Evolutionary conservation across 1,284 basidiomycete genomes (phyloP), one percentile per base, ranked within the genome.

Genomic region (Ustilago esculenta): DNA sequence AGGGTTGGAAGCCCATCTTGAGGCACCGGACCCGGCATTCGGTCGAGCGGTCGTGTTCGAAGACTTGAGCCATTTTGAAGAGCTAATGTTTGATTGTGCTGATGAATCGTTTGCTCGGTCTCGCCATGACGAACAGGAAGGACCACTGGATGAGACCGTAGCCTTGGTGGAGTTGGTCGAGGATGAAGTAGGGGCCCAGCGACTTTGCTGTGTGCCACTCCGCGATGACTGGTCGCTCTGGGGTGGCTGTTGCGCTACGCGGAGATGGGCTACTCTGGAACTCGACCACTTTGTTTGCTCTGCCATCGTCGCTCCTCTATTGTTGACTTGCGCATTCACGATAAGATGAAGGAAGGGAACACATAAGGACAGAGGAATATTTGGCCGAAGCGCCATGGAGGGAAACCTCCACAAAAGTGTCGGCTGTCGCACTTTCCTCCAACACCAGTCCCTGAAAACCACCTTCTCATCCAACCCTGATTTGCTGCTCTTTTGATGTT

Each of bases 1-100:
- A n/a, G n/a, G n/a, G n/a, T n/a, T n/a, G n/a, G n/a, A n/a, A n/a
- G 55, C 47, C 55, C 55, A 58, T 41, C 43, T 50, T 36, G 55
- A 58, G 1, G 23, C 36, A 14, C 42, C 17, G 10, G 48, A 46
- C n/a, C 54, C 54, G 3, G n/a, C n/a, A n/a, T n/a, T n/a, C n/a
- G n/a, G n/a, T n/a, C n/a, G n/a, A n/a, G n/a, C n/a, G n/a, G n/a
- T n/a, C n/a, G n/a, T n/a, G n/a, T n/a, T n/a, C n/a, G n/a, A n/a
- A n/a, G n/a, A n/a, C n/a, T n/a, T n/a, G n/a, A n/a, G n/a, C n/a
- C n/a, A n/a, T n/a, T n/a, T n/a, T n/a, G n/a, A n/a, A n/a, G n/a
- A n/a, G n/a, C n/a, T n/a, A n/a, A n/a, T n/a, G n/a, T n/a, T n/a
- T n/a, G n/a, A n/a, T n/a, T n/a, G n/a, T n/a, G n/a, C n/a, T n/a